A percentile compares a stretch with the other conserved stretches of the same genome.
These are phyloP conservation scores for Kodamaea kaohsiungensis DNA, from an alignment of 805 yeast genomes.

Conservation along the genomic window DNA sequence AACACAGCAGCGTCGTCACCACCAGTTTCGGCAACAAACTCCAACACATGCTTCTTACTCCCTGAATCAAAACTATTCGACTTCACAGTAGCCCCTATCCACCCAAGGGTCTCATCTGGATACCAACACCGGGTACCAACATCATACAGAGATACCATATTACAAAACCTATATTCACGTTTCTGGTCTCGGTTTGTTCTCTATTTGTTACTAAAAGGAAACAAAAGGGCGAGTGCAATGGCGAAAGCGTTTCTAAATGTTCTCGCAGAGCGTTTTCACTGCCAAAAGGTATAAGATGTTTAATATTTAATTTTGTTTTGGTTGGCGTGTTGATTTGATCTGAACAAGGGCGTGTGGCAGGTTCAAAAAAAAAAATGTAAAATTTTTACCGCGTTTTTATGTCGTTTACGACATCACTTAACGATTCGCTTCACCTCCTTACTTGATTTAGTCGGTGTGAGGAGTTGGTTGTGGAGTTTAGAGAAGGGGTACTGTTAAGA, in stretches of 20 bases:
- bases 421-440: no score
- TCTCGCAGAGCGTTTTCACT: slow-evolving; percentile 1
- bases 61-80: slow-evolving; percentile 40
- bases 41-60: slow-evolving; percentile 46
- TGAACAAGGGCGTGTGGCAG: slow-evolving; percentile 8
- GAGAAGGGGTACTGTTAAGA: no score
- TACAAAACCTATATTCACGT: background rate
- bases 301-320: slow-evolving; percentile 5
- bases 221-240: slow-evolving; percentile 1
- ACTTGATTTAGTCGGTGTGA: no score
- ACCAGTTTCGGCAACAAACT: slow-evolving; percentile 48
- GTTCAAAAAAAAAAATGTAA: slow-evolving; percentile 2
- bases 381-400: background rate
- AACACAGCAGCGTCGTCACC: slow-evolving; percentile 32
- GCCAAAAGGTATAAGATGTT: slow-evolving; percentile 1
- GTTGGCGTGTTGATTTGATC: slow-evolving; percentile 14
- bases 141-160: slow-evolving; percentile 25
- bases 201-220: slow-evolving; percentile 8
- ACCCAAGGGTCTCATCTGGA: slow-evolving; percentile 71
- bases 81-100: slow-evolving; percentile 70
- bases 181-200: background rate
- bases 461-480: no score
- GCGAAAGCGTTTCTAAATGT: background rate
- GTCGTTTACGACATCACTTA: no score
- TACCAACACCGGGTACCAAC: slow-evolving; percentile 75